Evolutionary conservation across 257 asterid genomes (phyloP), one percentile per base, ranked within the genome.

Genomic region (Fraxinus anomala): DNA sequence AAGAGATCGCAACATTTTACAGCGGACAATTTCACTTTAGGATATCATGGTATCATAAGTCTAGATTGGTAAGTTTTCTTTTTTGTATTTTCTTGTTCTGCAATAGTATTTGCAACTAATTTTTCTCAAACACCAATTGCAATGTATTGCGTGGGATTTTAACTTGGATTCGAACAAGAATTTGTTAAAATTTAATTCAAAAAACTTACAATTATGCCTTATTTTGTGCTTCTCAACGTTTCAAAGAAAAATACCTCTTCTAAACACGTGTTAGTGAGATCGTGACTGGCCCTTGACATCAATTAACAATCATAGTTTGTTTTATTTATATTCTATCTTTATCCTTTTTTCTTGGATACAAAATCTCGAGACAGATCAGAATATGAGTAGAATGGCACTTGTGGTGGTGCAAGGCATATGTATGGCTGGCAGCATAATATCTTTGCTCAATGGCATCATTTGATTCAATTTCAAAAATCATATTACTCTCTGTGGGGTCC

Each of bases 401-500:
- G 54, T 36, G 12, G 54, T 67, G 74, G 66, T 72, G 74, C 80
- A 80, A 44, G 44, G 76, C 73, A 65, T 75, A 49, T 54, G 0
- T n/a, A 56, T 19, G 66, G 65, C 76, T 80, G 79, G 80, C 79
- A 59, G 9, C 76, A 80, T 65, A 72, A 76, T 71, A 77, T 44
- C 77, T 33, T 67, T 42, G 9, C 34, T 12, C 19, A 63, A 26
- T 24, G 36, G 16, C 54, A 59, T 70, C 47, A 71, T 76, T 70
- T 82, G 73, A 34, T 24, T 63, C 69, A 79, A 76, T 80, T 65
- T 61, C 56, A 75, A 78, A 77, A 24, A 73, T 42, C 40, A 0
- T 40, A 17, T 8, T 39, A 11, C 69, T 54, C 11, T 17, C 42
- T 44, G 36, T 56, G 70, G 78, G 85, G 89, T 75, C 86, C 85